Evolutionary conservation across 345 rosid genomes (phyloP).

Genomic region (Abelmoschus esculentus): DNA sequence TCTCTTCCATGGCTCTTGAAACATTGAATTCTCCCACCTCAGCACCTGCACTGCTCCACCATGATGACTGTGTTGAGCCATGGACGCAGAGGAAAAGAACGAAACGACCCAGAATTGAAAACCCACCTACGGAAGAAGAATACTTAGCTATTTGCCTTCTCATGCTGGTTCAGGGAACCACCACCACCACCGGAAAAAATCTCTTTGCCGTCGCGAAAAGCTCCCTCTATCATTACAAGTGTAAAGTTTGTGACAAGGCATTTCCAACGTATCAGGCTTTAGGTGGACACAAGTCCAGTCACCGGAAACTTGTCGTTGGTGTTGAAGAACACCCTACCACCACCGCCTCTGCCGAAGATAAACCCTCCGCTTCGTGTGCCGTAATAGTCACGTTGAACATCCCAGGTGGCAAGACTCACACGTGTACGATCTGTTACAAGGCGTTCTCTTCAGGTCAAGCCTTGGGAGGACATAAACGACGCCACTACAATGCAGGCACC

Average conservation of each 20-base stretch:
- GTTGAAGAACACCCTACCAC: slow-evolving; percentile 1
- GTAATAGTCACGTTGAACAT: neutral
- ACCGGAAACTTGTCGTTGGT: slow-evolving; percentile 19
- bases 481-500: slow-evolving; percentile 53
- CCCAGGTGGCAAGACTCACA: slow-evolving; percentile 34
- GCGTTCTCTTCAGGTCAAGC: slow-evolving; percentile 68
- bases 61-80: slow-evolving; percentile 30
- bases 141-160: slow-evolving; percentile 38
- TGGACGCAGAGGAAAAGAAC: slow-evolving; percentile 34
- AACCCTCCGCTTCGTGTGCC: neutral
- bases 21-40: slow-evolving; percentile 49
- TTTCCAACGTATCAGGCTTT: slow-evolving; percentile 43
- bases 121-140: slow-evolving; percentile 32
- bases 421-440: slow-evolving; percentile 60
- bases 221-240: slow-evolving; percentile 22
- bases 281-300: slow-evolving; percentile 49
- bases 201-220: slow-evolving; percentile 11
- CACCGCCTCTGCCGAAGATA: neutral
- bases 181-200: neutral
- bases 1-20: slow-evolving; percentile 32
- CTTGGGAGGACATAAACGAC: slow-evolving; percentile 71
- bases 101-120: slow-evolving; percentile 24
- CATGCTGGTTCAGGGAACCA: slow-evolving; percentile 29
- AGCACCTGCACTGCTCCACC: slow-evolving; percentile 32
- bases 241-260: slow-evolving; percentile 30